These are phyloP conservation scores for Phoma herbarum DNA, from an alignment of 2,329 filamentous ascomycete species.

Conservation along the genomic window DNA sequence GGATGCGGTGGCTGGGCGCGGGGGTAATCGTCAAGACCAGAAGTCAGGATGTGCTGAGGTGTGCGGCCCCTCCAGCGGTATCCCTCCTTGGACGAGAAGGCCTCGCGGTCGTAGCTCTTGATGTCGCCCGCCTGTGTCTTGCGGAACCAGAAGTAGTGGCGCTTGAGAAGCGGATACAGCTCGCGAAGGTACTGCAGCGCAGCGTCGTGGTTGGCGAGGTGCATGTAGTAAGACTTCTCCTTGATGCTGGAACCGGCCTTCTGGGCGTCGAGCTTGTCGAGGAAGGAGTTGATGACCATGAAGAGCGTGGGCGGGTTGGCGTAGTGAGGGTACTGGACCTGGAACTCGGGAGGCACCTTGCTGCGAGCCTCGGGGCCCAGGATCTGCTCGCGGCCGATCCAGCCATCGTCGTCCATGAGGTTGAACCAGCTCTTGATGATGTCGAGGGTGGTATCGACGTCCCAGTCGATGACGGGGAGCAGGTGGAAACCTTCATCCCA, in stretches of 20 bases:
- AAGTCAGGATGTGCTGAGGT: slow-evolving; percentile 85
- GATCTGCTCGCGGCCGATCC: slow-evolving; percentile 97
- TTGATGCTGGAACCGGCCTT: slow-evolving; percentile 45
- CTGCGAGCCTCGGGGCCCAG: slow-evolving; percentile 89
- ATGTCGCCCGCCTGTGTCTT: slow-evolving; percentile 90
- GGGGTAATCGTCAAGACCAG: slow-evolving; percentile 95
- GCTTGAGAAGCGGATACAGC: slow-evolving; percentile 86
- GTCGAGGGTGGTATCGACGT: slow-evolving; percentile 82
- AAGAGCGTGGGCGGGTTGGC: slow-evolving; percentile 97
- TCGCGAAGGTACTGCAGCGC: slow-evolving; percentile 75
- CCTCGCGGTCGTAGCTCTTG: slow-evolving; percentile 87
- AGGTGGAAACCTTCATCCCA: slow-evolving; percentile 99
- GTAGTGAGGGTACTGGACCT: slow-evolving; percentile 95
- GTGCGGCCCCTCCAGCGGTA: slow-evolving; percentile 96
- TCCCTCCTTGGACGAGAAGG: slow-evolving; percentile 87
- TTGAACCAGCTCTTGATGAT: slow-evolving; percentile 96
- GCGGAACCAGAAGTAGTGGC: slow-evolving; percentile 94
- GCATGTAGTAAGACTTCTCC: slow-evolving; percentile 64
- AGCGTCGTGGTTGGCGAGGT: slow-evolving; percentile 72
- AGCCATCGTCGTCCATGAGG: slow-evolving; percentile 94
- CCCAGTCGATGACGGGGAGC: slow-evolving; percentile 90
- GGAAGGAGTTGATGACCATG: slow-evolving; percentile 83
- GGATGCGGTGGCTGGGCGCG: slow-evolving; percentile 93
- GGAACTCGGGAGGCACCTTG: slow-evolving; percentile 93
- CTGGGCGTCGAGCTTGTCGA: slow-evolving; percentile 74